A percentile compares a stretch with the other conserved stretches of the same genome.
These are phyloP conservation scores for Didymella lethalis DNA, from an alignment of 2,329 filamentous ascomycete genomes.

Conservation along the genomic window DNA sequence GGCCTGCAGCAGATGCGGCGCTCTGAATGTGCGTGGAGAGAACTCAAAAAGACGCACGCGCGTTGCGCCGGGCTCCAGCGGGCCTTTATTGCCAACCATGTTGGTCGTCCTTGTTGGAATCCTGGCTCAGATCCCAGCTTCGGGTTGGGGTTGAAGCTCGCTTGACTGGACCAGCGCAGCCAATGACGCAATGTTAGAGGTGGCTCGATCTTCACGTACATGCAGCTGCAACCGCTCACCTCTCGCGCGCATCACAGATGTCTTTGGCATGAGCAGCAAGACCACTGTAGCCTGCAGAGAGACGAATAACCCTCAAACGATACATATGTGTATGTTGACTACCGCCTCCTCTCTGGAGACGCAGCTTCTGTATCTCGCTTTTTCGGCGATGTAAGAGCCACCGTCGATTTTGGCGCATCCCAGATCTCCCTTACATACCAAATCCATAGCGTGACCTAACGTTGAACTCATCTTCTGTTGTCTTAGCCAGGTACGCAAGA, in stretches of 20 bases:
- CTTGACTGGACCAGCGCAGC: conserved; percentile 3
- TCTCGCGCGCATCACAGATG: neutral
- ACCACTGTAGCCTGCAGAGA: neutral
- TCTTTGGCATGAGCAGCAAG: neutral
- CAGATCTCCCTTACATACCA: neutral
- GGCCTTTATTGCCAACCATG: conserved; percentile 18
- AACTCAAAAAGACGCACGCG: conserved; percentile 5
- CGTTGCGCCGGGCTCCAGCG: conserved; percentile 12
- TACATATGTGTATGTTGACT: neutral
- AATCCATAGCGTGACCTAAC: neutral
- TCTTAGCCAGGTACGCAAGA: neutral
- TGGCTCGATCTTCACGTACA: conserved; percentile 10
- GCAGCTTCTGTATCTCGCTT: neutral
- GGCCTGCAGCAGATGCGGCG: neutral
- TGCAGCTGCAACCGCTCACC: neutral
- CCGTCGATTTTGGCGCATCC: neutral
- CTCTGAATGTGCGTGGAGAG: neutral
- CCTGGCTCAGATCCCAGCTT: conserved; percentile 26
- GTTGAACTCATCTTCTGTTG: neutral
- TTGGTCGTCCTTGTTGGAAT: conserved; percentile 24
- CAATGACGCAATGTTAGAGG: conserved; percentile 21
- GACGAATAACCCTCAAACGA: neutral
- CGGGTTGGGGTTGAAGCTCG: conserved; percentile 18
- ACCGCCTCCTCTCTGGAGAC: neutral
- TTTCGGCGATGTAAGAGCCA: neutral